A percentile compares a stretch with the other conserved stretches of the same genome.
Conservation (phyloP, 129 eudicot species). For the Saposhnikovia divaricata region DNA sequence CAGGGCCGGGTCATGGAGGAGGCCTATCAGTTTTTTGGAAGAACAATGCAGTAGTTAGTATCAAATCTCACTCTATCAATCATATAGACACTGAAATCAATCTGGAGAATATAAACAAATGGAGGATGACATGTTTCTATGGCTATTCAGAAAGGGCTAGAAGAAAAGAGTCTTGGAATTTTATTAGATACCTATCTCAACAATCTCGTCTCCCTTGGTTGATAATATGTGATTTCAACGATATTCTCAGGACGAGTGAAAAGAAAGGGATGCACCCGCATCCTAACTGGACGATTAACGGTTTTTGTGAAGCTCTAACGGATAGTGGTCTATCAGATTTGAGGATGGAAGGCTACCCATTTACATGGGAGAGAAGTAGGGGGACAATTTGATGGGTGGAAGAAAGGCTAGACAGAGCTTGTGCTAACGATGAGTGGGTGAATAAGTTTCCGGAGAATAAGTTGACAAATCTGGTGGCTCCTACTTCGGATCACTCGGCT, state of each 20-base stretch:
- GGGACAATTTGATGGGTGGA: neutral
- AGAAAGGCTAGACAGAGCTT: neutral
- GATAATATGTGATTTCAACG: neutral
- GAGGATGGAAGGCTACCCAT: neutral
- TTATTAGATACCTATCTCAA: too few relatives aligned
- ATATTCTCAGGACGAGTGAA: neutral
- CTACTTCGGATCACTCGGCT: neutral
- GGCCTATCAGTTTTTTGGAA: too few relatives aligned
- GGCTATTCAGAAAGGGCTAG: too few relatives aligned
- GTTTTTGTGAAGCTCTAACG: neutral
- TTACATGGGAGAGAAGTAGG: neutral
- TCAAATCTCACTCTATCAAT: too few relatives aligned
- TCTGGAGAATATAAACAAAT: neutral
- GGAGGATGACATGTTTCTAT: too few relatives aligned
- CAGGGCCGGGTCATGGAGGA: too few relatives aligned
- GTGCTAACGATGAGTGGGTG: too few relatives aligned
- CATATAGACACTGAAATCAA: too few relatives aligned
- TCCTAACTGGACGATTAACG: neutral
- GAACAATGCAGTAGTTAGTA: too few relatives aligned
- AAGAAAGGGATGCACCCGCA: neutral
- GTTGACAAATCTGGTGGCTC: neutral
- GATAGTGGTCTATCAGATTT: neutral
- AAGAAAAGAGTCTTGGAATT: too few relatives aligned
- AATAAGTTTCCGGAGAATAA: too few relatives aligned
- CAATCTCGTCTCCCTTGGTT: too few relatives aligned